Evolutionary conservation across 208 protist genomes (phyloP).

Genomic region (Acanthamoeba castellanii): DNA sequence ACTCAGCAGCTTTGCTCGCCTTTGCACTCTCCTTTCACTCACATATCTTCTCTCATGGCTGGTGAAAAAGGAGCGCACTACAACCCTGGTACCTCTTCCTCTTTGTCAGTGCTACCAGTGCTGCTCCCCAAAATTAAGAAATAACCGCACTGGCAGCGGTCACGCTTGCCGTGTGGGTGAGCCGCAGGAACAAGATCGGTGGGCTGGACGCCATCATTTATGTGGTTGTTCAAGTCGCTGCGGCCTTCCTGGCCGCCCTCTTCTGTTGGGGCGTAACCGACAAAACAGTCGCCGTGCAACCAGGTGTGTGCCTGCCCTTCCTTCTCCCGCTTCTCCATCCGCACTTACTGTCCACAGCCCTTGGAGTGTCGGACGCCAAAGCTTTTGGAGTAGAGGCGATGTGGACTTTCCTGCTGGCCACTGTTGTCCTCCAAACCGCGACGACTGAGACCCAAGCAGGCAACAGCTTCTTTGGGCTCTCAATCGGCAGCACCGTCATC

Average conservation of each 20-base stretch:
- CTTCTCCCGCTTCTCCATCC: not conserved
- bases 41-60: not conserved
- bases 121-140: not conserved
- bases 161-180: constrained; percentile 13
- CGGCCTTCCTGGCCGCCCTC: not conserved
- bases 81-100: constrained; percentile 29
- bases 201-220: constrained; percentile 24
- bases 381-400: constrained; percentile 41
- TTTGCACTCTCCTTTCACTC: not conserved
- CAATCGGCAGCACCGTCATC: constrained; percentile 24
- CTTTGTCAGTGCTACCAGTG: too few species aligned
- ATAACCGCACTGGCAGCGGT: not conserved
- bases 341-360: too few species aligned
- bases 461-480: constrained; percentile 64
- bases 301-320: not conserved
- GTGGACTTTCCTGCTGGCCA: constrained; percentile 56
- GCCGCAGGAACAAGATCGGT: constrained; percentile 33
- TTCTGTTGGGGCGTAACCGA: constrained; percentile 11
- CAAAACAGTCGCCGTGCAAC: not conserved
- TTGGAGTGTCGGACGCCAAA: not conserved
- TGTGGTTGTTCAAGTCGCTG: constrained; percentile 5
- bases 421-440: constrained; percentile 44
- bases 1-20: too few species aligned
- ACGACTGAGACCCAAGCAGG: constrained; percentile 65
- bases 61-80: constrained; percentile 10